Evolutionary conservation across 805 yeast genomes (phyloP).

Genomic region (Lachancea kluyveri): DNA sequence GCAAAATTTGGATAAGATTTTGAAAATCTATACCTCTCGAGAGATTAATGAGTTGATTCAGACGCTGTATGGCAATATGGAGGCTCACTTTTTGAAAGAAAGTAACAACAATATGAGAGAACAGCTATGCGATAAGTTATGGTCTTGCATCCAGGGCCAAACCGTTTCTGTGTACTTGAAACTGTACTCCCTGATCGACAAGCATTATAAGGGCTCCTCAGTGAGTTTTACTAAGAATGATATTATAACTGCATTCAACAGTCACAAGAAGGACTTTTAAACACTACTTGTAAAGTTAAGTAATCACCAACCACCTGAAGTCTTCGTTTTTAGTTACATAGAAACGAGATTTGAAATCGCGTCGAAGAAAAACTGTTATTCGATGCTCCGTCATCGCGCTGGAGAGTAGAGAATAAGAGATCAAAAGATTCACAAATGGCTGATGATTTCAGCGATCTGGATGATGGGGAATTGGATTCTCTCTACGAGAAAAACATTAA

Average conservation of each 20-base stretch:
- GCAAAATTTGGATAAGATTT: constrained; percentile 50
- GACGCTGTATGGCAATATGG: constrained; percentile 50
- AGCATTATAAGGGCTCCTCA: constrained; percentile 49
- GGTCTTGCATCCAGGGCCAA: constrained; percentile 65
- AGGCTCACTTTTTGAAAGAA: constrained; percentile 42
- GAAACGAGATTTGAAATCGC: too few relatives aligned
- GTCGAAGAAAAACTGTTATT: too few relatives aligned
- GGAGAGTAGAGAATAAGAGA: too few relatives aligned
- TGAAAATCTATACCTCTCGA: constrained; percentile 48
- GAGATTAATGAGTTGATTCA: constrained; percentile 52
- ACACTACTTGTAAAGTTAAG: too few relatives aligned
- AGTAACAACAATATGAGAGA: constrained; percentile 23
- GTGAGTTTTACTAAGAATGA: constrained; percentile 48
- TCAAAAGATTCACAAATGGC: too few relatives aligned
- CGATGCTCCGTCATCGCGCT: too few relatives aligned
- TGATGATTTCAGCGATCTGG: too few relatives aligned
- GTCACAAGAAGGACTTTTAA: constrained; percentile 14
- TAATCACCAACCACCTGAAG: too few relatives aligned
- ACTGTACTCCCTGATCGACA: constrained; percentile 48
- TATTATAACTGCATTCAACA: constrained; percentile 47
- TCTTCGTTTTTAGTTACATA: too few relatives aligned
- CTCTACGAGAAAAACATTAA: constrained; percentile 29
- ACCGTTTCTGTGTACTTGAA: constrained; percentile 50
- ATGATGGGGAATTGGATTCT: constrained; percentile 31
- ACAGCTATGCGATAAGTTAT: constrained; percentile 52